Base-by-base conservation (phyloP, 2,329 filamentous ascomycete species). In the Aureobasidium sp. region DNA sequence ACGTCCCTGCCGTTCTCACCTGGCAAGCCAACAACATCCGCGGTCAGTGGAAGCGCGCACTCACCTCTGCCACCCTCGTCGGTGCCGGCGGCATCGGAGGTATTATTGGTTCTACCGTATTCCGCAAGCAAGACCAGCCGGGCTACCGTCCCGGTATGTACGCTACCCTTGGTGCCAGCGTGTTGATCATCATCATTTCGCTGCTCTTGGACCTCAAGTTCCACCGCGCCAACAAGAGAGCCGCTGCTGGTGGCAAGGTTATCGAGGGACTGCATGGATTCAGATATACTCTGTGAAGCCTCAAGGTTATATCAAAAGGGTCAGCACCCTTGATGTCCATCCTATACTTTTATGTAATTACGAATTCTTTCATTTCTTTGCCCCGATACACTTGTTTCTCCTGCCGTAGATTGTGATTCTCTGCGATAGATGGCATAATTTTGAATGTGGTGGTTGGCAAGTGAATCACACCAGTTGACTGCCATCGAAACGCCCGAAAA, bases 11-110 rank as follows among this genome's bases (percentile, higher is more conserved):
- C 1, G 78, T 84, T 47, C 84, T 95, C 77, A 82, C 88, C 0
- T 94, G 90, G 75, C 89, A 93, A 75, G 88, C 89, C 43, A 94
- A 93, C 75, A 95, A 95, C 73, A 87, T 95, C 68, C 85, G 88
- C 57, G 90, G 89, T 0, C 89, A 94, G 74, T 95, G 89, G 89
- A 95, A 93, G 76, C 84, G 90, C 50, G 89, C 89, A 0, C 86
- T 94, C 66, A 86, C 84, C 70, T 88, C 84, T 62, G 88, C 89
- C 2, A 87, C 85, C 0, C 80, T 93, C 2, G 87, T 94, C 3
- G 87, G 86, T 1, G 84, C 88, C 53, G 89, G 89, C 8, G 89
- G 88, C 2, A 77, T 95, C 27, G 90, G 90, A 38, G 89, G 90
- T 35, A 94, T 94, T 53, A 65, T 71, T 15, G 70, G 70, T 9